A percentile compares a stretch with the other conserved stretches of the same genome.
phyloP scores from a whole-genome alignment of 257 asterid genomes.

The Eucommia ulmoides region DNA sequence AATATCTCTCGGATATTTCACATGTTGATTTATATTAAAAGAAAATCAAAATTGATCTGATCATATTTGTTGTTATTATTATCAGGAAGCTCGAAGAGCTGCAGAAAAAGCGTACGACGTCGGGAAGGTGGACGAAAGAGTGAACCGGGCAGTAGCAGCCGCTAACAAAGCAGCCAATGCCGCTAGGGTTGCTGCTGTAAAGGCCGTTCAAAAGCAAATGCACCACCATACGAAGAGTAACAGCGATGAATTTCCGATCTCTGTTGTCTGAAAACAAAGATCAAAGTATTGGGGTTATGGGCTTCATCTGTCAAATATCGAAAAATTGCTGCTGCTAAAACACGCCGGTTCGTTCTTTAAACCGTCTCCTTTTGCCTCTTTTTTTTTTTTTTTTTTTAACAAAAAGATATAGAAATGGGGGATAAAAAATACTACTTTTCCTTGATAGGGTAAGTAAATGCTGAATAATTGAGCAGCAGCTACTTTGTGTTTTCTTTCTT shows the following conservation, averaged over 20 bases:
- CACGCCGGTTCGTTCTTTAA: too few species aligned
- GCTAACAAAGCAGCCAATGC: slow-evolving; percentile 49
- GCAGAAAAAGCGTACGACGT: not conserved
- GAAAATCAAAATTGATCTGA: too few species aligned
- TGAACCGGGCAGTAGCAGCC: not conserved
- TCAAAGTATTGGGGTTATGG: not conserved
- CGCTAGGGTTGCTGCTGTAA: slow-evolving; percentile 81
- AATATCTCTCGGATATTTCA: too few species aligned
- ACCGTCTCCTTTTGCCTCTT: too few species aligned
- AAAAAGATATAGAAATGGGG: slow-evolving; percentile 2
- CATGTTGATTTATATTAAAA: too few species aligned
- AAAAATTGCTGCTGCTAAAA: slow-evolving; percentile 8
- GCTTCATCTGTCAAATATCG: not conserved
- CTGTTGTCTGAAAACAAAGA: slow-evolving; percentile 19
- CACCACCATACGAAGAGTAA: slow-evolving; percentile 47
- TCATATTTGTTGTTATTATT: slow-evolving; percentile 2
- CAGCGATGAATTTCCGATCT: slow-evolving; percentile 48
- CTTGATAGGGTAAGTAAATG: too few species aligned
- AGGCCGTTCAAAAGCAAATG: slow-evolving; percentile 82
- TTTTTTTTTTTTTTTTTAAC: not conserved
- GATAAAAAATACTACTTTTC: too few species aligned
- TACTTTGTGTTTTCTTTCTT: slow-evolving; percentile 2
- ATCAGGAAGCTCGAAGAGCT: not conserved
- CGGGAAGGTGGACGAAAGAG: not conserved
- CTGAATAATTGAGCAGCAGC: not conserved